Percentiles rank a stretch among this genome's conserved stretches.
Evolutionary conservation across 192 early-diverging fungal species (phyloP).

Genomic region (Podila minutissima): DNA sequence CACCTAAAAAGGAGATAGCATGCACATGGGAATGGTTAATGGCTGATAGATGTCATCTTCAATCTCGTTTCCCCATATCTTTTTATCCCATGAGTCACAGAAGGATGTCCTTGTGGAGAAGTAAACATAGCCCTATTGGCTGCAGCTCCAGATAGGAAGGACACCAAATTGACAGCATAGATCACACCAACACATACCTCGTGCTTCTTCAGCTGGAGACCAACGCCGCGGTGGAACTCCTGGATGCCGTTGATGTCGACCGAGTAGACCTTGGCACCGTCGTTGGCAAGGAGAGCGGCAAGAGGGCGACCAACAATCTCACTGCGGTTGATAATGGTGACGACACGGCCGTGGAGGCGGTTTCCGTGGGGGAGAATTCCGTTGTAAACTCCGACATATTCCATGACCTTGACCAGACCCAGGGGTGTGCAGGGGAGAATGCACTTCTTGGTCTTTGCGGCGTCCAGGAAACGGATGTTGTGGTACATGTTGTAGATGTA

Average conservation of each 20-base stretch:
- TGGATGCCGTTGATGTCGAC: slow-evolving; percentile 92
- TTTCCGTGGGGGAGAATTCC: slow-evolving; percentile 89
- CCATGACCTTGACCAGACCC: slow-evolving; percentile 95
- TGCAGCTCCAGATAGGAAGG: not conserved
- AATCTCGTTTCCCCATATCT: not conserved
- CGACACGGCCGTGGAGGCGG: slow-evolving; percentile 91
- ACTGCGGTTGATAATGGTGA: slow-evolving; percentile 95
- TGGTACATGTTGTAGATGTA: slow-evolving; percentile 98
- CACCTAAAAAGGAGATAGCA: slow-evolving; percentile 53
- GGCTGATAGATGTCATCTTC: not conserved
- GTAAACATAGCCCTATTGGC: not conserved
- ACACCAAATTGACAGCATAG: too few relatives aligned
- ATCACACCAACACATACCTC: slow-evolving; percentile 36
- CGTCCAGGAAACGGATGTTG: slow-evolving; percentile 93
- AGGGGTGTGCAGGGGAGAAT: slow-evolving; percentile 99
- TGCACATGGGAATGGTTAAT: too few relatives aligned
- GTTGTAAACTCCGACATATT: slow-evolving; percentile 96
- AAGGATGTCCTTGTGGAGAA: too few relatives aligned
- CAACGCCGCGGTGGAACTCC: slow-evolving; percentile 77
- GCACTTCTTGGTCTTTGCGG: slow-evolving; percentile 85
- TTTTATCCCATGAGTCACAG: too few relatives aligned
- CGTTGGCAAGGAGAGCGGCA: slow-evolving; percentile 96
- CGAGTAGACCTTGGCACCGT: slow-evolving; percentile 97
- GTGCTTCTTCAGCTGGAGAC: slow-evolving; percentile 73
- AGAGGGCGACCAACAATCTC: slow-evolving; percentile 98